phyloP scores from a whole-genome alignment of 768 basidiomycete genomes.

The Dacryopinax primogenitus region DNA sequence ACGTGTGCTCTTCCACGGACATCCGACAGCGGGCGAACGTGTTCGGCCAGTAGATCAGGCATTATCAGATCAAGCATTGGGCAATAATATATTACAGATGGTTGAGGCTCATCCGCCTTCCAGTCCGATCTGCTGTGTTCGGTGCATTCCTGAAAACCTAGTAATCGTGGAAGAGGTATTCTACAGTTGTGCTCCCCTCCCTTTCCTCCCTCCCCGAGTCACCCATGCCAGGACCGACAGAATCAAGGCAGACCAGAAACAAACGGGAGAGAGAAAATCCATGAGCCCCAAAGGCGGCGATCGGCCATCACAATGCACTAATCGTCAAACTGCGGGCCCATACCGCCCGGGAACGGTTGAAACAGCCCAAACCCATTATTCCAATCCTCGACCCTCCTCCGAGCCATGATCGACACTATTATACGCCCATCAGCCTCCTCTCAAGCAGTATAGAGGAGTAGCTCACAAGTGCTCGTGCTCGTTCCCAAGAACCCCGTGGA shows the following conservation, averaged over 20 bases:
- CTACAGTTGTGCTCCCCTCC: too few species aligned
- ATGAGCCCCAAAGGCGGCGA: neutral
- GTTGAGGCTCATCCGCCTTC: neutral
- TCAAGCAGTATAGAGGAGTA: neutral
- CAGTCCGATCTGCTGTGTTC: neutral
- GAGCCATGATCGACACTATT: constrained; percentile 17
- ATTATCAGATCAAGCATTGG: neutral
- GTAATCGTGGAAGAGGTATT: too few species aligned
- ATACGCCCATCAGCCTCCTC: neutral
- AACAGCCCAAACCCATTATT: constrained; percentile 15
- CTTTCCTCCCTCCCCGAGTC: too few species aligned
- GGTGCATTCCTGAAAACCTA: too few species aligned
- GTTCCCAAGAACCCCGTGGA: constrained; percentile 16
- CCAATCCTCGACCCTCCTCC: constrained; percentile 17
- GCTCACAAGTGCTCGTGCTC: constrained; percentile 15
- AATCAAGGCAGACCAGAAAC: too few species aligned
- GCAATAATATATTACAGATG: constrained; percentile 8
- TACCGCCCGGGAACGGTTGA: neutral
- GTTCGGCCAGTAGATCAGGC: neutral
- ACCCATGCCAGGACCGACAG: too few species aligned
- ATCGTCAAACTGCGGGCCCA: constrained; percentile 7
- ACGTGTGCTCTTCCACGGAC: neutral
- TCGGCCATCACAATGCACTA: too few species aligned
- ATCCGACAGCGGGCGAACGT: neutral
- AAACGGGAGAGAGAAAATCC: neutral